Base-by-base conservation (phyloP, 75 land plant species). In the Chamaecyparis obtusa region DNA sequence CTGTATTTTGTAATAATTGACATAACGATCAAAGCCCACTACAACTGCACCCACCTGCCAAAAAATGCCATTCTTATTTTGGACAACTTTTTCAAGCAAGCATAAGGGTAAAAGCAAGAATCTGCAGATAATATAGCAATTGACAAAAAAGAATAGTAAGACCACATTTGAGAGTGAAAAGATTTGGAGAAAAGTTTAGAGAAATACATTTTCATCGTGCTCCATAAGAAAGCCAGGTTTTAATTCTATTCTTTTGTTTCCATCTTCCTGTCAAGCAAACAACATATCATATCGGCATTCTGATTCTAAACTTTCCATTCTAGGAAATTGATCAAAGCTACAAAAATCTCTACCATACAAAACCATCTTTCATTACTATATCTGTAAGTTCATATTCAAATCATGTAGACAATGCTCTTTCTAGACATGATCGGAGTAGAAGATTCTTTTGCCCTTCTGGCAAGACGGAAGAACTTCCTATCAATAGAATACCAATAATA, bases 1-100 rank as follows among this genome's bases (percentile, higher is more conserved):
- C 94, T 93, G 94, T 16, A 93, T 84, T 71, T 94, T 94, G 87
- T 91, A 94, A 89, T 94, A 94, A 88, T 94, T 94, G 83, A 94
- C 71, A 85, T 94, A 93, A 77, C 95, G 89, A 85, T 94, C 95
- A 85, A 94, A 94, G 21, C 95, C 95, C 80, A 94, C 95, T 71
- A 94, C 93, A 41, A 94, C 95, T 43, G 95, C 95, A 48, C 95
- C 95, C 87, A 94, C 94, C 94, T 94, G 88, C 79, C 49, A 49
- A 84, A 86, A 33, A 83, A 19, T 9, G 37, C 0, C 35, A 83
- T 17, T 54, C 67, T 51, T 11, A 87, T 13, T 19, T 60, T 87
- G 21, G 54, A 37, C 11, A 17, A 35, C 24, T 43, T 87, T 37
- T 57, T 15, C 16, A 44, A 44, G 36, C 36, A 67, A 17, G 84